phyloP scores from a whole-genome alignment of 306 rosid species.

The Ochetophila trinervis region DNA sequence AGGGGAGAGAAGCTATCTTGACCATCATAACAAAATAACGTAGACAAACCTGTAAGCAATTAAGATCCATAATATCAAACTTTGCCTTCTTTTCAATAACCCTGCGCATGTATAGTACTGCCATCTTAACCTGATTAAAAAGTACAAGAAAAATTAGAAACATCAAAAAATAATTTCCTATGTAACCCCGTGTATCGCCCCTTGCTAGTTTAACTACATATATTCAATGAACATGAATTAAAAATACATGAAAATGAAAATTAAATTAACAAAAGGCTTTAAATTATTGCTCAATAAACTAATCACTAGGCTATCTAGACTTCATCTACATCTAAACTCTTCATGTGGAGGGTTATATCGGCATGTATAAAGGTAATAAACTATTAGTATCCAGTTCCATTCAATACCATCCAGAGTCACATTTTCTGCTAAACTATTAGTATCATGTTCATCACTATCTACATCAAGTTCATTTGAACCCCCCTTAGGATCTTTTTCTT shows the following conservation, averaged over 20 bases:
- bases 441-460: not conserved
- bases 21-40: constrained; percentile 6
- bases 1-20: constrained; percentile 6
- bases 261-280: not conserved
- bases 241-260: no score
- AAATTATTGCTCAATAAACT: not conserved
- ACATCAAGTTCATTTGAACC: not conserved
- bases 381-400: not conserved
- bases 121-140: constrained; percentile 75
- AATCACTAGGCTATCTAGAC: not conserved
- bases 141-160: constrained; percentile 17
- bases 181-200: not conserved
- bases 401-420: constrained; percentile 3
- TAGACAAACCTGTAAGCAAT: constrained; percentile 76
- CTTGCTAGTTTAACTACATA: not conserved
- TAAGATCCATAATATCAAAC: constrained; percentile 89
- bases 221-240: not conserved
- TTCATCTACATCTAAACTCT: not conserved
- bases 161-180: not conserved
- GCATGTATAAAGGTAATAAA: no score
- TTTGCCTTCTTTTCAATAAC: constrained; percentile 90
- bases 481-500: not conserved
- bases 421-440: not conserved
- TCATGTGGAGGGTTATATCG: no score
- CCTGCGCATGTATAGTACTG: constrained; percentile 93